Conservation (phyloP, 441 rosid genomes). For the Eugenia klotzschiana region DNA sequence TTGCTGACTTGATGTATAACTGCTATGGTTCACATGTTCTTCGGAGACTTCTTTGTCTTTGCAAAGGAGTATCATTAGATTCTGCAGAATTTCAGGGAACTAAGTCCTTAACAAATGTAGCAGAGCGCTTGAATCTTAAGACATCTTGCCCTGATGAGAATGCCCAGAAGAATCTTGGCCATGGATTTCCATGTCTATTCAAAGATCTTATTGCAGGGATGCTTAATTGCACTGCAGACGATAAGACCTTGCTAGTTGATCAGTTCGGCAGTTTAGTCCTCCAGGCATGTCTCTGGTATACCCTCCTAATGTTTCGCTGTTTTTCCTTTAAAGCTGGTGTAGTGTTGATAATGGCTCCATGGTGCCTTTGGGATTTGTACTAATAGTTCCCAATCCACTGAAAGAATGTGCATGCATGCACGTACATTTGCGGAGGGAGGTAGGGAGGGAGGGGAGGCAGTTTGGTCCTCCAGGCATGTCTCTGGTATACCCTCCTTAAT, state of each 20-base stretch:
- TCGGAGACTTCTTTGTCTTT: slow-evolving; percentile 72
- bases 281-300: slow-evolving; percentile 36
- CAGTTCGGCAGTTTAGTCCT: slow-evolving; percentile 75
- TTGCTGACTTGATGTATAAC: slow-evolving; percentile 57
- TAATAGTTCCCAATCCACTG: neutral
- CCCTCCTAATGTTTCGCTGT: neutral
- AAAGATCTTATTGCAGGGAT: slow-evolving; percentile 48
- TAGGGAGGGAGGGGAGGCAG: slow-evolving; percentile 13
- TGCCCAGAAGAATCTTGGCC: slow-evolving; percentile 19
- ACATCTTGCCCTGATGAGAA: slow-evolving; percentile 17
- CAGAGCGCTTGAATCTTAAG: slow-evolving; percentile 54
- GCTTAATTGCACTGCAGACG: slow-evolving; percentile 34
- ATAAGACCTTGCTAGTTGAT: slow-evolving; percentile 43
- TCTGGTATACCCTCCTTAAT: neutral
- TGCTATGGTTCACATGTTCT: slow-evolving; percentile 90
- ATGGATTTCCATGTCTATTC: slow-evolving; percentile 53
- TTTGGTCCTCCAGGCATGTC: slow-evolving; percentile 75
- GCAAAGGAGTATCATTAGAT: slow-evolving; percentile 49
- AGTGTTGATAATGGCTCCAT: neutral
- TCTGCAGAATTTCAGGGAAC: slow-evolving; percentile 53
- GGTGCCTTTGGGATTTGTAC: neutral
- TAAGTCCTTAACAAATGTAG: slow-evolving; percentile 51
- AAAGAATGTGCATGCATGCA: neutral
- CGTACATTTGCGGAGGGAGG: neutral
- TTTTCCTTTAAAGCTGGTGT: neutral